Percentiles rank a stretch among this genome's conserved stretches.
Evolutionary conservation across 805 yeast genomes (phyloP).

Genomic region (Suhomyces faveliae): DNA sequence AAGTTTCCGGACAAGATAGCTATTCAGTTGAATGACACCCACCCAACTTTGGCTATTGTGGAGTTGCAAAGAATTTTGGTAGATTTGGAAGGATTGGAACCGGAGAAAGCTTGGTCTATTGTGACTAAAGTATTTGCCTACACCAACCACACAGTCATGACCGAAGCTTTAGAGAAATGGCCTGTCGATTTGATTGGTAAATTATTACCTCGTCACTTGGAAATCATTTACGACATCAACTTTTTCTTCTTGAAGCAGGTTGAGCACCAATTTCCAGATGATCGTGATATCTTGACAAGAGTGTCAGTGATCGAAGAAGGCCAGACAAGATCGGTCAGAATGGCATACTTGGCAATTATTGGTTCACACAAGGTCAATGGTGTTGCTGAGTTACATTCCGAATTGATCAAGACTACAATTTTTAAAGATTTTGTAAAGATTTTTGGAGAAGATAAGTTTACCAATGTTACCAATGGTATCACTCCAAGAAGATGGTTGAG

Average conservation of each 20-base stretch:
- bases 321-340: conserved; percentile 76
- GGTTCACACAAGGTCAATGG: conserved; percentile 95
- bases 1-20: conserved; percentile 86
- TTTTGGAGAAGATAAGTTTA: conserved; percentile 79
- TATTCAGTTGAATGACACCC: conserved; percentile 92
- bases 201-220: conserved; percentile 86
- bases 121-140: conserved; percentile 82
- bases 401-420: conserved; percentile 82
- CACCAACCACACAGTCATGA: conserved; percentile 93
- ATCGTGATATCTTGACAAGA: conserved; percentile 58
- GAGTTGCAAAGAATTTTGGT: conserved; percentile 84
- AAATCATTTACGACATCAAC: conserved; percentile 85
- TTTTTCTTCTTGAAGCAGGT: conserved; percentile 73
- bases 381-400: conserved; percentile 94
- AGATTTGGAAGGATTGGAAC: conserved; percentile 75
- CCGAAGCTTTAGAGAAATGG: conserved; percentile 95
- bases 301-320: conserved; percentile 88
- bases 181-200: conserved; percentile 78
- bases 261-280: conserved; percentile 73
- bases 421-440: conserved; percentile 86
- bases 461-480: conserved; percentile 91
- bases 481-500: conserved; percentile 96
- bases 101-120: conserved; percentile 86
- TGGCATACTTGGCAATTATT: conserved; percentile 88
- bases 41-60: conserved; percentile 87